These are phyloP conservation scores for Salix exigua DNA, from an alignment of 345 rosid species.

Conservation along the genomic window DNA sequence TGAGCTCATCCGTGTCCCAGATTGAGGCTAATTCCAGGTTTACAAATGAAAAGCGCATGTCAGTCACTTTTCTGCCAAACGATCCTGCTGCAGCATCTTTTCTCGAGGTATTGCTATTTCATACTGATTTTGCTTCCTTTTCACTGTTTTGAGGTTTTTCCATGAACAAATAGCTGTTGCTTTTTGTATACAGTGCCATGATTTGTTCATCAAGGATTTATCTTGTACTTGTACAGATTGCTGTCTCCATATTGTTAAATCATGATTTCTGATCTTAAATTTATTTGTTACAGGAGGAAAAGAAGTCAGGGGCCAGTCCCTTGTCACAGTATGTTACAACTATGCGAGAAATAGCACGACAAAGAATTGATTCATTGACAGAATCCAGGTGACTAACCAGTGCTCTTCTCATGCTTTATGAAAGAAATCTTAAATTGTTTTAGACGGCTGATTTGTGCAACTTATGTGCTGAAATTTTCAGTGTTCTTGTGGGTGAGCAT, in stretches of 20 bases:
- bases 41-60: conserved; percentile 57
- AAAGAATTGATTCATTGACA: conserved; percentile 60
- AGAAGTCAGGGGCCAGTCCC: conserved; percentile 60
- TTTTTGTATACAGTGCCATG: not conserved
- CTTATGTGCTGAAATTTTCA: conserved; percentile 26
- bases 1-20: conserved; percentile 27
- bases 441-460: conserved; percentile 4
- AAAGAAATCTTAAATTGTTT: not conserved
- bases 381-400: conserved; percentile 65
- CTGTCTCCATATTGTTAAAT: not conserved
- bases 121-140: not conserved
- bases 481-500: conserved; percentile 79
- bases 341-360: conserved; percentile 59
- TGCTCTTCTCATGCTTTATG: conserved; percentile 1
- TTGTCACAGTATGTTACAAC: conserved; percentile 50
- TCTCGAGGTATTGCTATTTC: conserved; percentile 47
- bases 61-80: conserved; percentile 58
- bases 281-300: conserved; percentile 50
- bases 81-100: conserved; percentile 60
- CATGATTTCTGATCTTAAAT: not conserved
- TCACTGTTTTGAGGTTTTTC: not conserved
- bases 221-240: not conserved
- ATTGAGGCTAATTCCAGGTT: conserved; percentile 62
- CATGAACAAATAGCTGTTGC: not conserved
- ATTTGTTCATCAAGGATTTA: not conserved